Percentiles rank a stretch among this genome's conserved stretches.
Evolutionary conservation across 2,329 filamentous ascomycete species (phyloP).

Genomic region (Paramyrothecium sp.): DNA sequence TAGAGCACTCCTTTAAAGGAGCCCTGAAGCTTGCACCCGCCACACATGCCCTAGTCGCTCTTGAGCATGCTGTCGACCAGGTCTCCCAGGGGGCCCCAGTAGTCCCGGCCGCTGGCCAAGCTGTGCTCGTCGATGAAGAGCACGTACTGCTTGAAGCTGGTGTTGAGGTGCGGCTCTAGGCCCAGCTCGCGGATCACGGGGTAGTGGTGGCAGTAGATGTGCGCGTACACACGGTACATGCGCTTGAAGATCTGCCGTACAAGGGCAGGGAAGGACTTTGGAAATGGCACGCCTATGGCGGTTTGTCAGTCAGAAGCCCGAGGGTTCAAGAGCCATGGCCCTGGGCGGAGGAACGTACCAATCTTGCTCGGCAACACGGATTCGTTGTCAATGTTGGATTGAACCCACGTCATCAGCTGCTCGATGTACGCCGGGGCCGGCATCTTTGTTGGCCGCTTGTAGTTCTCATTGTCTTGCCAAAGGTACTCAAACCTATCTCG

Average conservation of each 20-base stretch:
- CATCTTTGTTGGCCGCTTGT: conserved; percentile 97
- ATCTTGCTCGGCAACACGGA: conserved; percentile 92
- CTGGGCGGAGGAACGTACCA: conserved; percentile 46
- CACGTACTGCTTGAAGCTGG: conserved; percentile 99
- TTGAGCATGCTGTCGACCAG: conserved; percentile 96
- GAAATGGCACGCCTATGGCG: conserved; percentile 78
- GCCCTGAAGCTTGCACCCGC: background rate
- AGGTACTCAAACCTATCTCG: conserved; percentile 85
- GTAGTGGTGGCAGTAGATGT: conserved; percentile 99
- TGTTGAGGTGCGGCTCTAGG: conserved; percentile 95
- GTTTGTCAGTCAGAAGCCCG: conserved; percentile 10
- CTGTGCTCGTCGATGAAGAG: conserved; percentile 97
- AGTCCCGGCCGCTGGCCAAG: conserved; percentile 90
- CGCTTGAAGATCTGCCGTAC: conserved; percentile 98
- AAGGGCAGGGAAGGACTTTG: conserved; percentile 84
- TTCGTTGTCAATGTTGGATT: conserved; percentile 93
- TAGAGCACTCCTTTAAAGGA: background rate
- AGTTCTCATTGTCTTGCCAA: conserved; percentile 95
- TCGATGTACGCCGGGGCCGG: conserved; percentile 96
- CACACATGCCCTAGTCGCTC: conserved; percentile 62
- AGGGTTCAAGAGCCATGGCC: conserved; percentile 1
- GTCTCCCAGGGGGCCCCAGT: conserved; percentile 93
- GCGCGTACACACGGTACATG: conserved; percentile 96
- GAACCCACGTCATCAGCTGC: conserved; percentile 96
- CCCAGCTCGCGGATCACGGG: conserved; percentile 93